phyloP scores from a whole-genome alignment of 768 basidiomycete genomes.

The Boletus pseudopeckii region DNA sequence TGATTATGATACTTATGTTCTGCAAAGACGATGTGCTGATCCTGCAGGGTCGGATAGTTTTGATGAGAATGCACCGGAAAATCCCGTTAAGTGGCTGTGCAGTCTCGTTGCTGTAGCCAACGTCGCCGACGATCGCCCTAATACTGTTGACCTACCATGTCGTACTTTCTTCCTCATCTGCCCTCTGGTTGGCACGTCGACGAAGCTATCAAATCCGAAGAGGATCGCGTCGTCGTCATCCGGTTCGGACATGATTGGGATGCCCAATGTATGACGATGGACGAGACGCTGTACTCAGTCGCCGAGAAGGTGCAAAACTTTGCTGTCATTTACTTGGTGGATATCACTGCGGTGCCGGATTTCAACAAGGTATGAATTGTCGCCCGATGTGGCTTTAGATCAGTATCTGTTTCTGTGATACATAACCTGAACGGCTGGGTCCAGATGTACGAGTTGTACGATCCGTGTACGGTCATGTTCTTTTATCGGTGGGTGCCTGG shows the following conservation, averaged over 20 bases:
- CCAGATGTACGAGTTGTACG: constrained; percentile 99
- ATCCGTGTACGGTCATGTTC: constrained; percentile 97
- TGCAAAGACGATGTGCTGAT: no score
- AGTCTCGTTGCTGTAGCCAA: background rate
- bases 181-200: constrained; percentile 98
- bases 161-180: constrained; percentile 85
- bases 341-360: constrained; percentile 96
- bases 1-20: background rate
- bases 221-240: constrained; percentile 91
- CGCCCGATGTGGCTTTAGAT: background rate
- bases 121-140: background rate
- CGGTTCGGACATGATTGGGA: constrained; percentile 96
- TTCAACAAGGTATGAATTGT: constrained; percentile 78
- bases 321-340: constrained; percentile 92
- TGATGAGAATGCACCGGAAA: no score
- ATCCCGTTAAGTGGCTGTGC: background rate
- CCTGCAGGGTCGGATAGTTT: constrained; percentile 2
- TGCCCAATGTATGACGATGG: constrained; percentile 96
- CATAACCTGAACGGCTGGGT: background rate
- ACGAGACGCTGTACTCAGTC: constrained; percentile 89
- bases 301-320: constrained; percentile 98
- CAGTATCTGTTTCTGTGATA: background rate
- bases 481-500: constrained; percentile 77
- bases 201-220: constrained; percentile 97
- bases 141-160: constrained; percentile 46